Base-by-base conservation (phyloP, 2,329 filamentous ascomycete species). In the Tolypocladium inflatum region DNA sequence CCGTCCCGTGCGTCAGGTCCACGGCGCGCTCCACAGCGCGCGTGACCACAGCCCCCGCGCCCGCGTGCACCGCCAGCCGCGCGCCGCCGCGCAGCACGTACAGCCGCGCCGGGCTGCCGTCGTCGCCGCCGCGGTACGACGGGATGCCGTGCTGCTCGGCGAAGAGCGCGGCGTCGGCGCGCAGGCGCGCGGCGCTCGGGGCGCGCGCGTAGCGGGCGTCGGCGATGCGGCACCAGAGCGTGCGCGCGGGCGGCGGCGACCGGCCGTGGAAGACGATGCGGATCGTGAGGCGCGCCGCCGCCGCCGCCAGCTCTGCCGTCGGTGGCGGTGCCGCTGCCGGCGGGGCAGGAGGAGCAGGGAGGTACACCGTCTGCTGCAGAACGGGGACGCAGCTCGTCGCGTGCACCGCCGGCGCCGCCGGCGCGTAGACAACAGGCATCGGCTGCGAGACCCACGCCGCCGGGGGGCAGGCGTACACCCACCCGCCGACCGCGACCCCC, bases 241-340 rank as follows among this genome's bases (percentile, higher is more conserved):
- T 6, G 4, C 21, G 10, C 17, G 45, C 11, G 11, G 51, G 9
- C 1, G 51, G 19, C 2, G 41, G 6, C 10, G 23, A 5, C 33
- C 48, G 41, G 41, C 56, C 58, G 50, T 60, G 54, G 41, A 54
- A 58, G n/a, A 61, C 37, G 35, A 61, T 52, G 30, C 41, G 58
- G 23, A 61, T 13, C 11, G 42, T n/a, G 11, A 45, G 37, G 41
- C 52, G 37, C 2, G 21, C 35, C 13, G 7, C 3, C 3, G 57
- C 15, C 1, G 37, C 35, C 35, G 21, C 26, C 23, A 21, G 30
- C 8, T 33, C 53, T 9, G 19, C 55, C 21, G 55, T 10, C 4
- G 43, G n/a, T 15, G 42, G 39, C 6, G 26, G 33, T 21, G 43
- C 13, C 15, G 45, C 5, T 17, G 43, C 43, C 7, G 43, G 5